phyloP scores from a whole-genome alignment of 2,329 filamentous ascomycete species.

The Aspergillus novoparasiticus region DNA sequence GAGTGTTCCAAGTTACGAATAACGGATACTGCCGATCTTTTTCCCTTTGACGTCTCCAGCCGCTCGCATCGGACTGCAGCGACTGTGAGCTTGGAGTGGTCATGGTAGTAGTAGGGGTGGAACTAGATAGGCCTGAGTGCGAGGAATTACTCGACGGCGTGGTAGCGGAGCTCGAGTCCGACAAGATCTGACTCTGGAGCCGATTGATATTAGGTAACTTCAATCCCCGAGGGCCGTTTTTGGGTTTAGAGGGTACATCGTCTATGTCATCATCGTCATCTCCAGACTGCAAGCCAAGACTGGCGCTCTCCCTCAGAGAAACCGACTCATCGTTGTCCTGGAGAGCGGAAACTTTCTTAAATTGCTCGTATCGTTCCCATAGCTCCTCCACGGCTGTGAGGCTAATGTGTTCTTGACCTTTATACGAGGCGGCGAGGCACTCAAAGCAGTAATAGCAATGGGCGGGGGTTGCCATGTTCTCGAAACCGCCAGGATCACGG shows the following conservation, averaged over 20 bases:
- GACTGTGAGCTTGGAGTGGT: constrained; percentile 51
- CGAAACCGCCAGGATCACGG: neutral
- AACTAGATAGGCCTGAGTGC: constrained; percentile 44
- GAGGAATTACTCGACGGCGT: constrained; percentile 51
- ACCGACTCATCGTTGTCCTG: constrained; percentile 25
- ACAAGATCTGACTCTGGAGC: constrained; percentile 38
- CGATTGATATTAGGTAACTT: constrained; percentile 38
- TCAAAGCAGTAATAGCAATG: constrained; percentile 97
- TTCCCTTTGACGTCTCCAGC: constrained; percentile 30
- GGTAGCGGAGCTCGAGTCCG: constrained; percentile 42
- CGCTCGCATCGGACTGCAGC: constrained; percentile 29
- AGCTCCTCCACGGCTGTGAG: constrained; percentile 71
- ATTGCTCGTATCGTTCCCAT: constrained; percentile 59
- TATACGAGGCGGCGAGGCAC: constrained; percentile 73
- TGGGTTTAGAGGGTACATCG: constrained; percentile 16
- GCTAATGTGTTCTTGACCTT: constrained; percentile 66
- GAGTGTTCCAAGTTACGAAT: constrained; percentile 92
- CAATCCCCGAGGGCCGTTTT: constrained; percentile 23
- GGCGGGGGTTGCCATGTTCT: constrained; percentile 74
- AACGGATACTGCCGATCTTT: constrained; percentile 65
- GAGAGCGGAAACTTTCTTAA: constrained; percentile 41
- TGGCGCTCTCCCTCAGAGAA: constrained; percentile 16
- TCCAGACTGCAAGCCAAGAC: constrained; percentile 14
- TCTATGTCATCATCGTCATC: constrained; percentile 38
- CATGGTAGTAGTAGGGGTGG: constrained; percentile 36